Percentiles rank a stretch among this genome's conserved stretches.
phyloP scores from a whole-genome alignment of 768 basidiomycete genomes.

The Inosperma sp. region DNA sequence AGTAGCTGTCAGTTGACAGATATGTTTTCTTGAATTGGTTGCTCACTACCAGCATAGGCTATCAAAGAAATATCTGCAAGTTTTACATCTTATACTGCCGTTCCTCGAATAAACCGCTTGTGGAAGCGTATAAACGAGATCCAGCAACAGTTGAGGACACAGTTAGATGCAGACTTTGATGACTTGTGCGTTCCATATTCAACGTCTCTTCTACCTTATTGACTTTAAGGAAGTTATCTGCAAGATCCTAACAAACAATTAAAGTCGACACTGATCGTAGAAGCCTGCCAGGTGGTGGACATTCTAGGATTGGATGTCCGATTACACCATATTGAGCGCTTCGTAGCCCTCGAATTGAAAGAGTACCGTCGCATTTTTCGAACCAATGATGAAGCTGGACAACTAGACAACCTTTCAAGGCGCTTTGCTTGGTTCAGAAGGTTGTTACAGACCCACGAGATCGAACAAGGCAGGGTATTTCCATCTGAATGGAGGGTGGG shows the following conservation, averaged over 20 bases:
- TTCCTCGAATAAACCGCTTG: conserved; percentile 72
- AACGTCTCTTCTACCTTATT: not conserved
- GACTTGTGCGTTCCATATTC: conserved; percentile 61
- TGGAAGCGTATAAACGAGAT: conserved; percentile 78
- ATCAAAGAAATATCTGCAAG: conserved; percentile 79
- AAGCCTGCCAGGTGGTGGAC: conserved; percentile 87
- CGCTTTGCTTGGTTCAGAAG: conserved; percentile 95
- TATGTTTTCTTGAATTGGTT: not conserved
- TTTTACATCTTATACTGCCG: conserved; percentile 74
- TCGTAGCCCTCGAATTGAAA: conserved; percentile 83
- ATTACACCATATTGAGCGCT: conserved; percentile 77
- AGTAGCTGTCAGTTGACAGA: conserved; percentile 47
- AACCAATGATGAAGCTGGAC: conserved; percentile 90
- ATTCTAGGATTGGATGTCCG: conserved; percentile 84
- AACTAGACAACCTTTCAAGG: conserved; percentile 89
- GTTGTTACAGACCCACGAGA: conserved; percentile 77
- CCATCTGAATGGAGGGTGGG: conserved; percentile 84
- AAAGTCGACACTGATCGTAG: conserved; percentile 60
- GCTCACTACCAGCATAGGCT: conserved; percentile 45
- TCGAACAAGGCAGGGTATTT: conserved; percentile 80
- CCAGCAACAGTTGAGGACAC: conserved; percentile 74
- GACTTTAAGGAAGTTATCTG: conserved; percentile 54
- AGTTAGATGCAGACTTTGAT: conserved; percentile 89
- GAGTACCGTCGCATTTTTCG: conserved; percentile 97
- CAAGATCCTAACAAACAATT: conserved; percentile 69